Percentiles rank a stretch among this genome's conserved stretches.
These are phyloP conservation scores for Athelia psychrophila DNA, from an alignment of 1,284 basidiomycete species.

Conservation along the genomic window DNA sequence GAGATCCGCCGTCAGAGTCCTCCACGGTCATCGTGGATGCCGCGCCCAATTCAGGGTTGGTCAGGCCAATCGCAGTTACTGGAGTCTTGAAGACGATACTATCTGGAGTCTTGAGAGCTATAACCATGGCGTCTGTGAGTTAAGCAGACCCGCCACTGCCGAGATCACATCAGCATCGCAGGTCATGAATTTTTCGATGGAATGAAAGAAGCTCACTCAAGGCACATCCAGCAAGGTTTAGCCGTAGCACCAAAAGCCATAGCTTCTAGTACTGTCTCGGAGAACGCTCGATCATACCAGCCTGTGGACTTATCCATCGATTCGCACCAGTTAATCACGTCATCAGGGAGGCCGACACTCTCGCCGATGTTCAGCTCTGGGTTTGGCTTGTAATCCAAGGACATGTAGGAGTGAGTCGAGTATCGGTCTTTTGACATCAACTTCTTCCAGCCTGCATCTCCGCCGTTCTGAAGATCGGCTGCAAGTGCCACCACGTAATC, in stretches of 20 bases:
- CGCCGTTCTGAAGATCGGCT: conserved; percentile 4
- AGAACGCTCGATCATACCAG: conserved; percentile 21
- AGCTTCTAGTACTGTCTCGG: conserved; percentile 13
- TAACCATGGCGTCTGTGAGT: conserved; percentile 12
- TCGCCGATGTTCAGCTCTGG: neutral
- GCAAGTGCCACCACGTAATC: conserved; percentile 10
- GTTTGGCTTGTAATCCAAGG: neutral
- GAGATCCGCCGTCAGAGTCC: neutral
- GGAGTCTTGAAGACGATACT: too few species aligned
- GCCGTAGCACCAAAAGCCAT: conserved; percentile 2
- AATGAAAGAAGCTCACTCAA: conserved; percentile 1
- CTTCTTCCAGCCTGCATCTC: conserved; percentile 19
- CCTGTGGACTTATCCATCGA: conserved; percentile 20
- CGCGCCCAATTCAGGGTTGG: conserved; percentile 8
- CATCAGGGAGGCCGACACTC: conserved; percentile 13
- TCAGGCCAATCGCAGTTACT: neutral
- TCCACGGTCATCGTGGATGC: neutral
- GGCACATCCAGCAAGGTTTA: conserved; percentile 9
- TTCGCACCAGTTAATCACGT: conserved; percentile 26
- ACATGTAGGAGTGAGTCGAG: conserved; percentile 20
- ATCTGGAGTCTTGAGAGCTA: conserved; percentile 2
- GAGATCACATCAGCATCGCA: neutral
- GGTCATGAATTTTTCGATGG: neutral
- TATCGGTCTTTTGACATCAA: conserved; percentile 21
- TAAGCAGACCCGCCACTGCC: conserved; percentile 14